Base-by-base conservation (phyloP, 2,329 filamentous ascomycete genomes). In the Penicillium verrucosum region DNA sequence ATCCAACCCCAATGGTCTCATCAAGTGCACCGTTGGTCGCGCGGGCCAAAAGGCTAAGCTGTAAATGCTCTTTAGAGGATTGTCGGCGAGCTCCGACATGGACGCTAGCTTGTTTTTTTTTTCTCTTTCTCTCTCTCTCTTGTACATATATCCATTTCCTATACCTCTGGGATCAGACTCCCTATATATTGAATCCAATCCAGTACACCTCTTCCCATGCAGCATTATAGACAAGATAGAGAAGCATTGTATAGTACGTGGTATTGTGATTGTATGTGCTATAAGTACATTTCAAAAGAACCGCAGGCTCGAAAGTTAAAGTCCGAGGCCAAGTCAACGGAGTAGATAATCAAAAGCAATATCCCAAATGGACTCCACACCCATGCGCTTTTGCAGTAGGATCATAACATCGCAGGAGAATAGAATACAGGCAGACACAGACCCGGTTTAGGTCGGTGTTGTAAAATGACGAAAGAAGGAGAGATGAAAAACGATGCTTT, bases 1-100 rank as follows among this genome's bases (percentile, higher is more conserved):
- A 75, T 89, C 89, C 11, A 87, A 90, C 62, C 94, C 94, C 55
- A 99, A 97, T 71, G 94, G 94, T 29, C 84, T 99, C 59, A 99
- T 99, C 77, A 89, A 95, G 73, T 96, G 92, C 78, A 92, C 91
- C 56, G 92, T 99, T 48, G 71, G 66, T 32, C 72, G 77, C 34
- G 62, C 66, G 30, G 62, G 63, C 46, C 60, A 64, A 43, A 74
- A 70, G 59, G 63, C 71, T 50, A 73, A 71, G 60, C 60, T 74
- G 60, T 74, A 68, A 60, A 64, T 52, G 48, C 49, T 41, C 36
- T 14, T 7, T 50, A 14, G 27, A 46, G 30, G 18, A 23, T 29
- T 34, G 53, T 54, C 53, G 49, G 54, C n/a, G 25, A 56, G 40
- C 18, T 27, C 43, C 53, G 54, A 56, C 16, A 25, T 51, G 23